phyloP scores from a whole-genome alignment of 2,329 filamentous ascomycete species.

The Lomentospora prolificans region DNA sequence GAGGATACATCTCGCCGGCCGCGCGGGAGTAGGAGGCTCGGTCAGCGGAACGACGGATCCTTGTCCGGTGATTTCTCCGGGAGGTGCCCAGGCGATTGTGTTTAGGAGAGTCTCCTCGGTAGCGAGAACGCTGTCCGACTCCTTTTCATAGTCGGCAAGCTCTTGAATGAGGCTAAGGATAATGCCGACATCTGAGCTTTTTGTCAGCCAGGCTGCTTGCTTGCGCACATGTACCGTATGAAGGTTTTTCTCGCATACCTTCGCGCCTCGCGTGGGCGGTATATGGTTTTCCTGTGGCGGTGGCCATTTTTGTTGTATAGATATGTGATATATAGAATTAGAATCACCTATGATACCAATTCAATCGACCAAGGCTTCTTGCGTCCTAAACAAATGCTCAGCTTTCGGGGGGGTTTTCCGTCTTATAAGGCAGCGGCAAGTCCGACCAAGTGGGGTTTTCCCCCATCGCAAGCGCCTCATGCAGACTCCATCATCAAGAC shows the following conservation, averaged over 20 bases:
- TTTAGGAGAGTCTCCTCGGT: constrained; percentile 61
- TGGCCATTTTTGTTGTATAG: too few relatives aligned
- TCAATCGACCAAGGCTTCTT: too few relatives aligned
- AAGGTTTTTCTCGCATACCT: constrained; percentile 30
- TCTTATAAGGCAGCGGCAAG: too few relatives aligned
- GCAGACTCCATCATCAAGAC: too few relatives aligned
- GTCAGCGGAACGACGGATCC: constrained; percentile 29
- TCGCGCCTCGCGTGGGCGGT: constrained; percentile 42
- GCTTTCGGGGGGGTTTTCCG: too few relatives aligned
- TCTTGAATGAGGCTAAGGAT: constrained; percentile 78
- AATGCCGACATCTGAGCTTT: constrained; percentile 57
- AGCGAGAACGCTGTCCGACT: constrained; percentile 62
- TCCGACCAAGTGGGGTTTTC: too few relatives aligned
- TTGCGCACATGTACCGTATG: not conserved
- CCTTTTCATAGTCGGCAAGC: constrained; percentile 81
- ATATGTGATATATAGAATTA: too few relatives aligned
- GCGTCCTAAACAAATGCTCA: too few relatives aligned
- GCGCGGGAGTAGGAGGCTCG: constrained; percentile 42
- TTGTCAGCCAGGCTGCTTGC: too few relatives aligned
- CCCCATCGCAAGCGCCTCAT: too few relatives aligned
- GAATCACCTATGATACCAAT: too few relatives aligned
- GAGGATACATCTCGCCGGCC: constrained; percentile 69
- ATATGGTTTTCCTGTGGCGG: constrained; percentile 2
- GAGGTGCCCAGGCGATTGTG: constrained; percentile 69
- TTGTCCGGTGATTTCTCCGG: constrained; percentile 32